A percentile compares a stretch with the other conserved stretches of the same genome.
Conservation (phyloP, 1,284 basidiomycete species). For the Sutorius eximius region DNA sequence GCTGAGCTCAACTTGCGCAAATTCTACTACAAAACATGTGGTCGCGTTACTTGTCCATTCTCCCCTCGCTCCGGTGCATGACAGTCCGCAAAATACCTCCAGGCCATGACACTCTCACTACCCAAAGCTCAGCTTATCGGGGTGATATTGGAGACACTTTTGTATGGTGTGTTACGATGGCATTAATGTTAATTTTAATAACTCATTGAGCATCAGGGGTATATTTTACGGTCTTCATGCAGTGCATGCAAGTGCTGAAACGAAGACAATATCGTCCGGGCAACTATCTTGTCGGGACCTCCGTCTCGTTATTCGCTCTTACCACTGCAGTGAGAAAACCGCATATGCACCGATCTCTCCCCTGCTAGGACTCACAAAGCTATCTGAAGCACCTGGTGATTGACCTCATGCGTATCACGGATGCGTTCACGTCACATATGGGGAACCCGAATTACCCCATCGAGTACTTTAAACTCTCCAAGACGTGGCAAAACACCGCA, state of each 20-base stretch:
- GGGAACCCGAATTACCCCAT: conserved; percentile 5
- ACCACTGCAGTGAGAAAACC: conserved; percentile 13
- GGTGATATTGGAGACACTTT: conserved; percentile 17
- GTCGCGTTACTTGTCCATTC: too few relatives aligned
- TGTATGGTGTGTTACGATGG: conserved; percentile 10
- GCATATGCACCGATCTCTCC: neutral
- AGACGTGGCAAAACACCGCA: conserved; percentile 8
- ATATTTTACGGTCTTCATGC: conserved; percentile 14
- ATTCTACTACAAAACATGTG: too few relatives aligned
- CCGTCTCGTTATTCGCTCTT: conserved; percentile 21
- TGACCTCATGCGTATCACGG: conserved; percentile 13
- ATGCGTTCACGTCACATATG: conserved; percentile 20
- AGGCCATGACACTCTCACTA: neutral
- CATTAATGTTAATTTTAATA: too few relatives aligned
- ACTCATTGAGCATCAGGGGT: conserved; percentile 6
- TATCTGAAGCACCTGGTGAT: conserved; percentile 14
- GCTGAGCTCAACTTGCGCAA: too few relatives aligned
- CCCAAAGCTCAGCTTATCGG: conserved; percentile 15
- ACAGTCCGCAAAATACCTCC: neutral
- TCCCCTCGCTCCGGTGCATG: neutral
- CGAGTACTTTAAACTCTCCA: conserved; percentile 1
- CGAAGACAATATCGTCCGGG: conserved; percentile 9
- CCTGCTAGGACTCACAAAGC: neutral
- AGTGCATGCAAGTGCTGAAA: conserved; percentile 16
- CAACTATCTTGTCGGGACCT: conserved; percentile 18